These are phyloP conservation scores for Aegilops sharonensis DNA, from an alignment of 176 grass and related monocot genomes.

Conservation along the genomic window DNA sequence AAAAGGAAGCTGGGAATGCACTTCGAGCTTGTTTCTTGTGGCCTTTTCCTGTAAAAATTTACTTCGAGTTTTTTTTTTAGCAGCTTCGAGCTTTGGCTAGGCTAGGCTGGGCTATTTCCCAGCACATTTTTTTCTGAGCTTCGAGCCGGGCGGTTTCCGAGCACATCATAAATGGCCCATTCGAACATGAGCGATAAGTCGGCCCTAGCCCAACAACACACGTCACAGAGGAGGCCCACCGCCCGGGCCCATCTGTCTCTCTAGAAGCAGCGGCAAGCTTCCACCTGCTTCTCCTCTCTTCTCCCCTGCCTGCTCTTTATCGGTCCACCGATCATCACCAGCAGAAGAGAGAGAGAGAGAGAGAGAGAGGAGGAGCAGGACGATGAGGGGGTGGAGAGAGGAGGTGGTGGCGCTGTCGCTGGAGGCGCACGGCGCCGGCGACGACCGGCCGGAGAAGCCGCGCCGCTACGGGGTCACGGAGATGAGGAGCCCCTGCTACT, in stretches of 20 bases:
- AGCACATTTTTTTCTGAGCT: too few species aligned
- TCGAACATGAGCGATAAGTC: neutral
- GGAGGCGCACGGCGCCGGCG: slow-evolving; percentile 43
- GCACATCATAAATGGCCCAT: too few species aligned
- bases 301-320: slow-evolving; percentile 1
- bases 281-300: slow-evolving; percentile 8
- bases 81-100: too few species aligned
- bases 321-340: neutral
- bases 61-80: too few species aligned
- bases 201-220: neutral
- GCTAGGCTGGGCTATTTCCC: too few species aligned
- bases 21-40: too few species aligned
- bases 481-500: slow-evolving; percentile 82
- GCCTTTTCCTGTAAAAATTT: too few species aligned
- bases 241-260: neutral
- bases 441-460: slow-evolving; percentile 88
- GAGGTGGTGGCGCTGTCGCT: slow-evolving; percentile 36
- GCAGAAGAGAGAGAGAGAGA: neutral
- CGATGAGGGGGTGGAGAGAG: slow-evolving; percentile 38
- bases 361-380: neutral
- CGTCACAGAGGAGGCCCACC: neutral
- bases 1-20: too few species aligned
- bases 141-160: too few species aligned
- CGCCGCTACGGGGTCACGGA: slow-evolving; percentile 84
- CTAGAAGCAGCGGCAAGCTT: slow-evolving; percentile 54